These are phyloP conservation scores for Rhododendron griersonianum DNA, from an alignment of 148 eudicot genomes.

Conservation along the genomic window DNA sequence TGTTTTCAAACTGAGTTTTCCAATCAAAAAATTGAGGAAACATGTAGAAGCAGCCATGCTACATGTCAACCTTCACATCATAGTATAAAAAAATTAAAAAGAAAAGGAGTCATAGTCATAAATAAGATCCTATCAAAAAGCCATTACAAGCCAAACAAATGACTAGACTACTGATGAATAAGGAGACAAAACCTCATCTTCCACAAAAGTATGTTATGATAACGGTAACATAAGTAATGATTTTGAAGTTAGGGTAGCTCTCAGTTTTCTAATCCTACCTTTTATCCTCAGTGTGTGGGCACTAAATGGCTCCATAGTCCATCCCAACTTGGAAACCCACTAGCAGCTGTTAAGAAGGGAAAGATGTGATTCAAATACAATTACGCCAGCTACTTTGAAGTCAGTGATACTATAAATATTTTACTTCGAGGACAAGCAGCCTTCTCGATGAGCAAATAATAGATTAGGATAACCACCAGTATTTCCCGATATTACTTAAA, in stretches of 20 bases:
- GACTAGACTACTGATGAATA: neutral
- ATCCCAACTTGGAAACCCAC: neutral
- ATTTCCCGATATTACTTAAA: neutral
- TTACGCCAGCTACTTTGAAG: neutral
- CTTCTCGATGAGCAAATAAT: neutral
- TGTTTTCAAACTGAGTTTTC: neutral
- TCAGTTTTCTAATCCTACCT: neutral
- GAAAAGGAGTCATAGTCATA: neutral
- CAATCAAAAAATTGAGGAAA: neutral
- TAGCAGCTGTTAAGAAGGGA: neutral
- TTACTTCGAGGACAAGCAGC: neutral
- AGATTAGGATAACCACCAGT: neutral
- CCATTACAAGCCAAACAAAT: neutral
- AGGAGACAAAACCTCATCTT: neutral
- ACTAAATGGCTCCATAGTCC: neutral
- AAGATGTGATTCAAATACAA: neutral
- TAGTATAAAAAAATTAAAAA: neutral
- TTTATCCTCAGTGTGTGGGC: neutral
- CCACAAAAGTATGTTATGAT: neutral
- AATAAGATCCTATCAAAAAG: neutral
- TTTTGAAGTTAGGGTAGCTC: neutral
- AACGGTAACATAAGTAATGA: neutral
- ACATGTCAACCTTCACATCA: neutral
- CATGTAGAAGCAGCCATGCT: neutral
- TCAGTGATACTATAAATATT: neutral